These are phyloP conservation scores for Cryptosporidium sp. DNA, from an alignment of 169 alveolate species.

Conservation along the genomic window DNA sequence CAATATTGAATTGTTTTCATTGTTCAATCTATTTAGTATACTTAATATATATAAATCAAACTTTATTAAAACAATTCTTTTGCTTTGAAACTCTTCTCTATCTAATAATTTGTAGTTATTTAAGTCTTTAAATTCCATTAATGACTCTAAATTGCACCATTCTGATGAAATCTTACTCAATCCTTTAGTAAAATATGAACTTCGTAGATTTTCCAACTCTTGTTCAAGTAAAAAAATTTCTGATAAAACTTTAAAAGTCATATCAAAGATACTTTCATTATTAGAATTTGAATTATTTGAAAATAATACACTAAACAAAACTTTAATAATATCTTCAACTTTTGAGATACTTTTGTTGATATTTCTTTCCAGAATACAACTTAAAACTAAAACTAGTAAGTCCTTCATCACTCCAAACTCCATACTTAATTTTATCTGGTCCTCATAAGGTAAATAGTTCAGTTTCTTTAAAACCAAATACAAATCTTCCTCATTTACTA, in stretches of 20 bases:
- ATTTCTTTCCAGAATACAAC: not conserved
- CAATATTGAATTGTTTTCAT: not conserved
- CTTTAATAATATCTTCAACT: not conserved
- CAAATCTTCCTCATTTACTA: not conserved
- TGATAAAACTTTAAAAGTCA: no score
- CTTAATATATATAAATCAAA: not conserved
- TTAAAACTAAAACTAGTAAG: not conserved
- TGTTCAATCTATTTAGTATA: not conserved
- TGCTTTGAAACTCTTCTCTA: not conserved
- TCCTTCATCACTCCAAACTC: conserved; percentile 1
- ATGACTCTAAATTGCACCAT: not conserved
- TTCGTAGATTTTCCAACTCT: not conserved
- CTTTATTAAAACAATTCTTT: not conserved
- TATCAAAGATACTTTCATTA: not conserved
- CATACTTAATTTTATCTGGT: not conserved
- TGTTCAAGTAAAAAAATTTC: not conserved
- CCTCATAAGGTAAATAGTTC: conserved; percentile 52
- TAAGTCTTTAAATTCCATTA: not conserved
- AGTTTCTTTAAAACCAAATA: not conserved
- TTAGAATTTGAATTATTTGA: not conserved
- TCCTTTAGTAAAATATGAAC: not conserved
- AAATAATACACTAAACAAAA: not conserved
- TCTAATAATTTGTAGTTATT: not conserved
- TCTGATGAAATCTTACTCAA: not conserved
- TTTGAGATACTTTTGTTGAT: not conserved